Base-by-base conservation (phyloP, 75 land plant species). In the Pseudotsuga menziesii region DNA sequence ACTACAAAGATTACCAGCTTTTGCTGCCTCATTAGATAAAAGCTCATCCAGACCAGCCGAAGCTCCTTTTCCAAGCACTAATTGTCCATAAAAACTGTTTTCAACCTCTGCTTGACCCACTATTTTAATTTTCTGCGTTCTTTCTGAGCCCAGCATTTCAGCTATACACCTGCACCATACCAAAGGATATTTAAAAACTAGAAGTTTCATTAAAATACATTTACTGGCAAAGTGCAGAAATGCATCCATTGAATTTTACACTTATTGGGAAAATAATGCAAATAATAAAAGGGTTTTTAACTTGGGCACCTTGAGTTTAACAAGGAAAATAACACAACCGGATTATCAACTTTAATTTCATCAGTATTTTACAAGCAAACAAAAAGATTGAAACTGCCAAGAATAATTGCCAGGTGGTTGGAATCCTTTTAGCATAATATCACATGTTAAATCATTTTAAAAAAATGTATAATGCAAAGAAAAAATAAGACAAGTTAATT, bases 81-180 rank as follows among this genome's bases (percentile, higher is more conserved):
- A 80, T 83, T 89, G 98, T 15, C 95, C 91, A 82, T 92, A 92
- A 13, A 85, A 78, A 75, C 99, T 96, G 56, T 78, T 80, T 69
- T 90, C 85, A 9, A 92, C 91, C 75, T 96, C 99, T 35, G 88
- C 85, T 76, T 82, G 76, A 22, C 98, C 98, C 76, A 96, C 85
- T 35, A 96, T 66, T 60, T 83, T 87, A 61, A 86, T 76, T 75
- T 88, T 87, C 61, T 81, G 80, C 55, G 82, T 61, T 75, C 95
- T 85, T 57, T 92, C 91, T 57, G 59, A 19, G 8, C 99, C 95
- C 69, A 94, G 81, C 80, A 83, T 89, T 61, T 88, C 87, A 81
- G 85, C 58, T 29, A 94, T 77, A 55, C 87, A 82, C 85, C 99
- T 94, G 81, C 19, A 81, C 23, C 39, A 56, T 56, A 75, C 36